These are phyloP conservation scores for Metschnikowia proteae DNA, from an alignment of 805 yeast genomes.

Conservation along the genomic window DNA sequence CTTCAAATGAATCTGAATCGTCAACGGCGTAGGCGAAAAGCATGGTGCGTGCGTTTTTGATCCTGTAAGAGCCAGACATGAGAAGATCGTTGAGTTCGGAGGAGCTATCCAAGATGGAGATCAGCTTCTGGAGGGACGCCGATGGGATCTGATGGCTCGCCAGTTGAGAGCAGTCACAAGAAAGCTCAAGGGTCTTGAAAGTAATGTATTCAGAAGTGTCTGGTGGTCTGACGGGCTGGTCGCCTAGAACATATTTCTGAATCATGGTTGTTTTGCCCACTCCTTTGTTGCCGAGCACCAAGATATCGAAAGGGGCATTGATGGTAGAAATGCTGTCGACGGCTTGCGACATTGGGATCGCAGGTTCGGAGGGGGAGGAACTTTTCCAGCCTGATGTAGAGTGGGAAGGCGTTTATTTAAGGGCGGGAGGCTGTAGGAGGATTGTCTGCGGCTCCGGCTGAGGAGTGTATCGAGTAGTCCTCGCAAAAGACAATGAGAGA, in stretches of 20 bases:
- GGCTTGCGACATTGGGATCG: constrained; percentile 4
- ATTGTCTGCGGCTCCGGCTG: not conserved
- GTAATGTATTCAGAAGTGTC: constrained; percentile 13
- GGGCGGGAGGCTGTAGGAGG: not conserved
- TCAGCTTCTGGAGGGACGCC: constrained; percentile 16
- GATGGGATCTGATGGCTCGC: not conserved
- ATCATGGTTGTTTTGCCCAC: constrained; percentile 17
- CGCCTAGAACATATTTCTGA: constrained; percentile 13
- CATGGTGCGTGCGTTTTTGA: constrained; percentile 27
- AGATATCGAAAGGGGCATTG: constrained; percentile 14
- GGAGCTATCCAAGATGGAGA: constrained; percentile 32
- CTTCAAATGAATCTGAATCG: constrained; percentile 25
- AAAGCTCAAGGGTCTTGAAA: constrained; percentile 6
- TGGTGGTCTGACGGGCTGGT: constrained; percentile 4
- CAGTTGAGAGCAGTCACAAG: constrained; percentile 1
- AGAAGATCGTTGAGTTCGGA: constrained; percentile 26
- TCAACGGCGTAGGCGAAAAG: constrained; percentile 31
- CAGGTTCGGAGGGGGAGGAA: not conserved
- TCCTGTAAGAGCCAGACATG: constrained; percentile 24
- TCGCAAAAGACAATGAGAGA: not conserved
- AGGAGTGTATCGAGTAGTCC: not conserved
- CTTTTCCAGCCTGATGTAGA: not conserved
- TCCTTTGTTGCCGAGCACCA: constrained; percentile 15
- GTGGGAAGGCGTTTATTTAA: not conserved
- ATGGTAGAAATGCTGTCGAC: constrained; percentile 14